A percentile compares a stretch with the other conserved stretches of the same genome.
These are phyloP conservation scores for Hypomyces perniciosus DNA, from an alignment of 2,329 filamentous ascomycete species.

Conservation along the genomic window DNA sequence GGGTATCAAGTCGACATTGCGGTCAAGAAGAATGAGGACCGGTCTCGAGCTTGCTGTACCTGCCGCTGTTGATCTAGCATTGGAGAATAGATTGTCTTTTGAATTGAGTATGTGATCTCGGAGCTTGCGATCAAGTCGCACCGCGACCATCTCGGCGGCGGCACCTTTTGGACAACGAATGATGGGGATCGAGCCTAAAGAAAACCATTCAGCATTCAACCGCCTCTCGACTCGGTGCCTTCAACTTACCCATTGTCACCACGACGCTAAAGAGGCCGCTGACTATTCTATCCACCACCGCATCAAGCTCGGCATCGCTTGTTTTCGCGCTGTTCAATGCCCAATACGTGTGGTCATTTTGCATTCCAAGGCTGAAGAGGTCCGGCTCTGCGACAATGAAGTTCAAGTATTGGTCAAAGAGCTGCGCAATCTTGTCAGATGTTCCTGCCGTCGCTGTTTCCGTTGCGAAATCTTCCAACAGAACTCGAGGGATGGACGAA, in stretches of 20 bases:
- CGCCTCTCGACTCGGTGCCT: background rate
- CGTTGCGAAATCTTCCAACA: conserved; percentile 90
- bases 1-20: conserved; percentile 90
- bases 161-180: conserved; percentile 91
- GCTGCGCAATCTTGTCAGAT: conserved; percentile 81
- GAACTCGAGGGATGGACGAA: conserved; percentile 80
- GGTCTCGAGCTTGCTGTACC: conserved; percentile 70
- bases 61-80: conserved; percentile 50
- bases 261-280: conserved; percentile 96
- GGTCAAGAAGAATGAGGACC: conserved; percentile 87
- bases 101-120: conserved; percentile 96
- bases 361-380: conserved; percentile 88
- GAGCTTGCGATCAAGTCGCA: conserved; percentile 90
- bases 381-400: conserved; percentile 96
- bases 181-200: conserved; percentile 77
- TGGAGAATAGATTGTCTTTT: conserved; percentile 92
- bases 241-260: conserved; percentile 80
- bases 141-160: conserved; percentile 88
- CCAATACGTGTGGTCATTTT: conserved; percentile 87
- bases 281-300: conserved; percentile 83
- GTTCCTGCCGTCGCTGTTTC: conserved; percentile 80
- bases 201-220: background rate
- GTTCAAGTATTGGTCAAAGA: conserved; percentile 96
- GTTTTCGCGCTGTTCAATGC: conserved; percentile 92
- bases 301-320: conserved; percentile 82